These are phyloP conservation scores for Ogataea methanolica DNA, from an alignment of 805 yeast species.

Conservation along the genomic window DNA sequence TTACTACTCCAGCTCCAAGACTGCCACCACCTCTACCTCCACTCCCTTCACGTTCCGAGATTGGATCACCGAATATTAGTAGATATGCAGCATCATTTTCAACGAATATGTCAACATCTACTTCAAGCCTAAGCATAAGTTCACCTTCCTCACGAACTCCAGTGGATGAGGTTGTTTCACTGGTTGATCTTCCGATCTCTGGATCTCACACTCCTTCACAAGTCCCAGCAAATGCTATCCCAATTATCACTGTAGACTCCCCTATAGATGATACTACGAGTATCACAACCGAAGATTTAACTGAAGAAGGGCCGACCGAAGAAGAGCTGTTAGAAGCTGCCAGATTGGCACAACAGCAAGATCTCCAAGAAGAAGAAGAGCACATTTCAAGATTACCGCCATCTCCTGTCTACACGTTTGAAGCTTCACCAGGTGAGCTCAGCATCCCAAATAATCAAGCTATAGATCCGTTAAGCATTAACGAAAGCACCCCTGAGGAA, in stretches of 20 bases:
- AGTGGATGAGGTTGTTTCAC: too few relatives aligned
- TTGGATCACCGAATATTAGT: background rate
- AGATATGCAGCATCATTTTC: background rate
- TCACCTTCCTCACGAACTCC: too few relatives aligned
- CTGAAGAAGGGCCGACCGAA: background rate
- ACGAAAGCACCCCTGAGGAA: constrained; percentile 22
- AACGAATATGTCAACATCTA: background rate
- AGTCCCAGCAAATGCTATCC: too few relatives aligned
- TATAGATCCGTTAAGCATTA: constrained; percentile 22
- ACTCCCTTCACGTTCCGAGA: constrained; percentile 1
- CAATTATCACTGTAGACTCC: too few relatives aligned
- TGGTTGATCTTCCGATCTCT: too few relatives aligned
- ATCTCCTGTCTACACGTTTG: constrained; percentile 26
- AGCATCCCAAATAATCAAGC: constrained; percentile 24
- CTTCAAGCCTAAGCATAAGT: background rate
- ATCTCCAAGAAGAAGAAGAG: constrained; percentile 17
- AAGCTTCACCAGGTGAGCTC: constrained; percentile 23
- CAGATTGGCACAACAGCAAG: background rate
- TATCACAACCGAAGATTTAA: too few relatives aligned
- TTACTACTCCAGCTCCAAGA: background rate
- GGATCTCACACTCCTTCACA: too few relatives aligned
- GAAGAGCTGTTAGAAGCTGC: background rate
- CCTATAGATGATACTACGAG: too few relatives aligned
- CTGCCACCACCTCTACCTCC: constrained; percentile 20
- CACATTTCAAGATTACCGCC: constrained; percentile 23